Percentiles rank a stretch among this genome's conserved stretches.
phyloP scores from a whole-genome alignment of 371 early-diverging fungal species.

The Zopfochytrium polystomum region DNA sequence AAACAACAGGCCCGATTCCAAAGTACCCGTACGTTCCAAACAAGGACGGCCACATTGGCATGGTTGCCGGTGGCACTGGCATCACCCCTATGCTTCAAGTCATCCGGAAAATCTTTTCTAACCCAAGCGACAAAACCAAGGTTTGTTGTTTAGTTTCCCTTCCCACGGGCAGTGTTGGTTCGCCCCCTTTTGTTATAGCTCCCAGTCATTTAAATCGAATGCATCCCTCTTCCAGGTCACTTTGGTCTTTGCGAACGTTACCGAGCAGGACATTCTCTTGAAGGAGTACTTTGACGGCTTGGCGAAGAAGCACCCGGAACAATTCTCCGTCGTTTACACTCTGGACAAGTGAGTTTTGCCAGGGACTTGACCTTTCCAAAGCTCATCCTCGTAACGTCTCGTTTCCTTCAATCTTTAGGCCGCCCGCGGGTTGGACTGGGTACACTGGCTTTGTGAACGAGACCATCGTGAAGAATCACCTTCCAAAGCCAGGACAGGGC shows the following conservation, averaged over 20 bases:
- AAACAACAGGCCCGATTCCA: slow-evolving; percentile 63
- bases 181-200: background rate
- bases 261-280: slow-evolving; percentile 86
- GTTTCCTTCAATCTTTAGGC: slow-evolving; percentile 5
- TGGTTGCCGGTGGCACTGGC: slow-evolving; percentile 90
- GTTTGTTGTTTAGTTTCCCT: too few species aligned
- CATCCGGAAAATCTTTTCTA: slow-evolving; percentile 66
- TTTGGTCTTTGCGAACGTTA: slow-evolving; percentile 91
- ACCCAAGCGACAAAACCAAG: slow-evolving; percentile 84
- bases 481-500: slow-evolving; percentile 75
- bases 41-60: slow-evolving; percentile 72
- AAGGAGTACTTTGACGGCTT: slow-evolving; percentile 78
- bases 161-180: background rate
- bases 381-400: background rate
- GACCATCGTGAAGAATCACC: slow-evolving; percentile 70
- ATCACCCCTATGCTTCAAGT: slow-evolving; percentile 95
- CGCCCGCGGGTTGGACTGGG: slow-evolving; percentile 7
- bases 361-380: background rate
- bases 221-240: slow-evolving; percentile 44
- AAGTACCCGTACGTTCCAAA: slow-evolving; percentile 79
- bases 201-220: background rate
- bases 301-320: slow-evolving; percentile 67
- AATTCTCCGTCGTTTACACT: slow-evolving; percentile 80
- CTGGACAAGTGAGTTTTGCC: slow-evolving; percentile 59
- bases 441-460: slow-evolving; percentile 79